Conservation (phyloP, 306 rosid species). For the Oemleria cerasiformis region DNA sequence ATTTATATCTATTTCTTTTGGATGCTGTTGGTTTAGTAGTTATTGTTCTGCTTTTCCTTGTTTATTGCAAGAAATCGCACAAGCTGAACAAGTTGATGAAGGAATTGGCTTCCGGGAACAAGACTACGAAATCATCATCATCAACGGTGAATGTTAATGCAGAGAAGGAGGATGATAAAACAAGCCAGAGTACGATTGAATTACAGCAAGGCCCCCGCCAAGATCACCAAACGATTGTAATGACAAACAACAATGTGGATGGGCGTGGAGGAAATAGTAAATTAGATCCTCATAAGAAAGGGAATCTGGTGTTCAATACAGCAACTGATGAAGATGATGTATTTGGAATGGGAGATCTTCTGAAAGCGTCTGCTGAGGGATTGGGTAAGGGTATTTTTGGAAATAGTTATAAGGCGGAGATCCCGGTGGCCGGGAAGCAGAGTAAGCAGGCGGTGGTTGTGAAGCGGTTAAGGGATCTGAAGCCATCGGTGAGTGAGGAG, state of each 20-base stretch:
- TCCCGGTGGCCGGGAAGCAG: neutral
- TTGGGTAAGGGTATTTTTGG: conserved; percentile 73
- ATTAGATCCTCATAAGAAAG: conserved; percentile 22
- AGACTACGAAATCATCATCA: neutral
- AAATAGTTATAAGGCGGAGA: conserved; percentile 69
- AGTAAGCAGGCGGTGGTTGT: conserved; percentile 52
- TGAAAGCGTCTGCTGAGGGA: conserved; percentile 79
- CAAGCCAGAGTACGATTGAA: neutral
- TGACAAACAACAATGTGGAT: no score
- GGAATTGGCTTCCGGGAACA: neutral
- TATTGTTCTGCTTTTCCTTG: conserved; percentile 37
- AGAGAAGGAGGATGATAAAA: conserved; percentile 15
- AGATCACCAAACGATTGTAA: no score
- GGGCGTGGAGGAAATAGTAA: no score
- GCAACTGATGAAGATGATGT: neutral
- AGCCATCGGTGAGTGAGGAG: conserved; percentile 53
- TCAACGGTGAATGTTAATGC: no score
- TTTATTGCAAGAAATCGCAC: conserved; percentile 41
- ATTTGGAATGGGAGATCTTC: conserved; percentile 62
- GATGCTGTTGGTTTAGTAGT: conserved; percentile 37
- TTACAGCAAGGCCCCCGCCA: no score
- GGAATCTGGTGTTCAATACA: conserved; percentile 50
- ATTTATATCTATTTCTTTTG: conserved; percentile 21
- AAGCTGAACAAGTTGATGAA: conserved; percentile 44
- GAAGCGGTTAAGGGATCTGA: conserved; percentile 70